Percentiles rank a stretch among this genome's conserved stretches.
Conservation (phyloP, 2,329 filamentous ascomycete genomes). For the Orbilia quercus region DNA sequence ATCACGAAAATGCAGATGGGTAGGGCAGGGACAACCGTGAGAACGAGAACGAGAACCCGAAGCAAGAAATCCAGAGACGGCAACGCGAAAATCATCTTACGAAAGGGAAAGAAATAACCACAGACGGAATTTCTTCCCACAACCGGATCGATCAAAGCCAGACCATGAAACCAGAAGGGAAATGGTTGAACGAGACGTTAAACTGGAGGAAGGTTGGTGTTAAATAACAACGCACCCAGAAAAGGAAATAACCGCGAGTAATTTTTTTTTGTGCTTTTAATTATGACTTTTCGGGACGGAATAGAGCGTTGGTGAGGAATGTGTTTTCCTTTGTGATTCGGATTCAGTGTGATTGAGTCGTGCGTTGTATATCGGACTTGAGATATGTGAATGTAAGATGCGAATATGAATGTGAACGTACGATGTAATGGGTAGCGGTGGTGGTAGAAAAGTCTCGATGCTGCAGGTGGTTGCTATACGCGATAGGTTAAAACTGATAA, state of each 20-base stretch:
- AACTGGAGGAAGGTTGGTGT: slow-evolving; percentile 40
- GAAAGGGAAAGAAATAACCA: not conserved
- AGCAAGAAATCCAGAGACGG: slow-evolving; percentile 42
- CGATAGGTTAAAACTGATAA: slow-evolving; percentile 35
- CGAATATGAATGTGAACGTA: not conserved
- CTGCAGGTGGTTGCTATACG: not conserved
- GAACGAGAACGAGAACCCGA: slow-evolving; percentile 38
- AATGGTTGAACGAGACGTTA: slow-evolving; percentile 34
- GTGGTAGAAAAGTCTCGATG: too few relatives aligned
- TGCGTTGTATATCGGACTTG: not conserved
- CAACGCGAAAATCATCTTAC: slow-evolving; percentile 32
- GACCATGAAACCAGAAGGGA: slow-evolving; percentile 41
- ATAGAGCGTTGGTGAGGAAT: slow-evolving; percentile 8
- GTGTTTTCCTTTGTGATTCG: slow-evolving; percentile 26
- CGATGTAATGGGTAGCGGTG: too few relatives aligned
- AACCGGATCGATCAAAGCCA: slow-evolving; percentile 22
- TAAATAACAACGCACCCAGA: slow-evolving; percentile 49
- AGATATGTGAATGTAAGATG: not conserved
- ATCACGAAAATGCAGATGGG: slow-evolving; percentile 45
- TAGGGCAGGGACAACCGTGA: slow-evolving; percentile 37
- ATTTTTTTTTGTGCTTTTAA: slow-evolving; percentile 55
- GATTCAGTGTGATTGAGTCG: slow-evolving; percentile 12
- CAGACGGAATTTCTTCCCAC: slow-evolving; percentile 6
- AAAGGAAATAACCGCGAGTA: slow-evolving; percentile 39
- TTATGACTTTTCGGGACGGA: slow-evolving; percentile 29